A percentile compares a stretch with the other conserved stretches of the same genome.
phyloP scores from a whole-genome alignment of 2,329 filamentous ascomycete species.

The Epichloe brachyelytri region DNA sequence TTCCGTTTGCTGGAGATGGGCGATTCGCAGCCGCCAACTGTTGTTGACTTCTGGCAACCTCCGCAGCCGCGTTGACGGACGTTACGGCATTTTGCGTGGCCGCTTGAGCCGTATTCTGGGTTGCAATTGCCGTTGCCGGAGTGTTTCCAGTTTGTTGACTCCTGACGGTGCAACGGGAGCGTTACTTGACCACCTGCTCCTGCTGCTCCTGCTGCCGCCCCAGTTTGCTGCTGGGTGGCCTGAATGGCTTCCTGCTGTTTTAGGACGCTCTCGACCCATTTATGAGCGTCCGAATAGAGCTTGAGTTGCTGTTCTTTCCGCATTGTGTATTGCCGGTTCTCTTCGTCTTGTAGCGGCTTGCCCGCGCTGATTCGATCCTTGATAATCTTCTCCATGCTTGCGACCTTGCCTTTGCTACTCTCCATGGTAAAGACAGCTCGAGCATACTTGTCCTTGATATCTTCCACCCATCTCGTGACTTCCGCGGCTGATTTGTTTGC shows the following conservation, averaged over 20 bases:
- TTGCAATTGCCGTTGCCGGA: conserved; percentile 11
- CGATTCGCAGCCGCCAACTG: conserved; percentile 17
- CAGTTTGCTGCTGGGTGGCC: conserved; percentile 11
- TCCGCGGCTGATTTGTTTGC: conserved; percentile 28
- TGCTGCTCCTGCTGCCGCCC: conserved; percentile 2
- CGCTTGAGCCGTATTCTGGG: conserved; percentile 16
- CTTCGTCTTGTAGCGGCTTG: conserved; percentile 32
- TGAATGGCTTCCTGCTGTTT: conserved; percentile 29
- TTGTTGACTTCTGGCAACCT: conserved; percentile 32
- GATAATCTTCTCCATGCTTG: conserved; percentile 27
- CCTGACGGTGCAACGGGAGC: conserved; percentile 13
- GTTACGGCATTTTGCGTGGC: conserved; percentile 21
- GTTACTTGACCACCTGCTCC: conserved; percentile 9
- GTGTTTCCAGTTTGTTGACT: conserved; percentile 13
- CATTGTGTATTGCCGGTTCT: conserved; percentile 30
- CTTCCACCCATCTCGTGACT: conserved; percentile 35
- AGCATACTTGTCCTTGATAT: conserved; percentile 33
- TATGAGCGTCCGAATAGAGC: conserved; percentile 31
- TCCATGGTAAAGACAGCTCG: conserved; percentile 39
- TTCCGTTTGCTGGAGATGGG: conserved; percentile 18
- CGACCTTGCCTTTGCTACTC: conserved; percentile 25
- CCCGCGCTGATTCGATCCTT: conserved; percentile 31
- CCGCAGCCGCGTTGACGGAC: conserved; percentile 31
- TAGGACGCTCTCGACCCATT: conserved; percentile 34
- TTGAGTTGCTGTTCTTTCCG: conserved; percentile 32